phyloP scores from a whole-genome alignment of 2,329 filamentous ascomycete genomes.

The Neospermospora avenae region DNA sequence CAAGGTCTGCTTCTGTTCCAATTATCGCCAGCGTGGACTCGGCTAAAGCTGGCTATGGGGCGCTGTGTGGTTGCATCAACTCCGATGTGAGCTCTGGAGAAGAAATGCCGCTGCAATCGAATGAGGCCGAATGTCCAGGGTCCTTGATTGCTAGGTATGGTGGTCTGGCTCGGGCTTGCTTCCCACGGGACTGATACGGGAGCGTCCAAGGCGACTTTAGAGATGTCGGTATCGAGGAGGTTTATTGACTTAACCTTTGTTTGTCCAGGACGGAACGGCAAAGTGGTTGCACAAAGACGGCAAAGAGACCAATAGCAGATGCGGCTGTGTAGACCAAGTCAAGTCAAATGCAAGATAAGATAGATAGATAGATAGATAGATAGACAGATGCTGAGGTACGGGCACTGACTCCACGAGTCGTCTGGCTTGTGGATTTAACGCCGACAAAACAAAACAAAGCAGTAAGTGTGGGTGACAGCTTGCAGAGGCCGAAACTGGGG shows the following conservation, averaged over 20 bases:
- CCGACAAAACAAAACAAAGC: conserved; percentile 11
- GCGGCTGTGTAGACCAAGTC: conserved; percentile 10
- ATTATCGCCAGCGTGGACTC: conserved; percentile 23
- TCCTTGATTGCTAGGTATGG: background rate
- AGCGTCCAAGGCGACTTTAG: background rate
- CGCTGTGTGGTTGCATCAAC: conserved; percentile 28
- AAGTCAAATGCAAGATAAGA: conserved; percentile 4
- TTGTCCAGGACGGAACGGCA: conserved; percentile 1
- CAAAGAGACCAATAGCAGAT: background rate
- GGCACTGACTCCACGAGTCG: background rate
- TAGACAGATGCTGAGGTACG: too few species aligned
- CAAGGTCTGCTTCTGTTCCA: conserved; percentile 11
- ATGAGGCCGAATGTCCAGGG: background rate
- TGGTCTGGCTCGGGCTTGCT: background rate
- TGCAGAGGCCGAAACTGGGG: conserved; percentile 23
- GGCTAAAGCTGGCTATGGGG: conserved; percentile 18
- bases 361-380: too few species aligned
- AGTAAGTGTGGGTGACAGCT: conserved; percentile 13
- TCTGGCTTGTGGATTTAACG: conserved; percentile 14
- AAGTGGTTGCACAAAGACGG: conserved; percentile 9
- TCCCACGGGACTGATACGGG: background rate
- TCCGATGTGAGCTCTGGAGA: conserved; percentile 15
- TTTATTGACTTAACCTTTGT: background rate
- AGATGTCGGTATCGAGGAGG: background rate
- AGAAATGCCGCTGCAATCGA: conserved; percentile 3